A percentile compares a stretch with the other conserved stretches of the same genome.
Conservation (phyloP, 768 basidiomycete species). For the Russula sp. region DNA sequence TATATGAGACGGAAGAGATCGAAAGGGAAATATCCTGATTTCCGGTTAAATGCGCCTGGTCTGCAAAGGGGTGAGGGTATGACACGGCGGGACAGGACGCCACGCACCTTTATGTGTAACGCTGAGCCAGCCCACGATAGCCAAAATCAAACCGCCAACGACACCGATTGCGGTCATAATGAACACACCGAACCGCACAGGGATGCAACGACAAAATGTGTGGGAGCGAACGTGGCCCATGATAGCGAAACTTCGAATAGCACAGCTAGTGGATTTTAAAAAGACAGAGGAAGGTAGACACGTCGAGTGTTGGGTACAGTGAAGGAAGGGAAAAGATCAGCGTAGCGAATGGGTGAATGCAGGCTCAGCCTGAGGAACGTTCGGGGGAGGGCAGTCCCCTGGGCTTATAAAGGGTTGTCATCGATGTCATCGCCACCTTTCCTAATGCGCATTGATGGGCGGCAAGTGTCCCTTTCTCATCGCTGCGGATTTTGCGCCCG, state of each 20-base stretch:
- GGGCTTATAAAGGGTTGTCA: constrained; percentile 3
- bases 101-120: constrained; percentile 40
- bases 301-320: not conserved
- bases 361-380: constrained; percentile 19
- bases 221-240: constrained; percentile 49
- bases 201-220: constrained; percentile 61
- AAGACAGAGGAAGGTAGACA: not conserved
- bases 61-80: constrained; percentile 3
- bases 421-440: not conserved
- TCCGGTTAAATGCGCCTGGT: constrained; percentile 5
- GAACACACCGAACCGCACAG: constrained; percentile 58
- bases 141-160: constrained; percentile 39
- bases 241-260: not conserved
- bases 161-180: constrained; percentile 44
- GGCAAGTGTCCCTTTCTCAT: not conserved
- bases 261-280: not conserved
- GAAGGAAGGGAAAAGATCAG: not conserved
- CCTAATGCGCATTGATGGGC: constrained; percentile 1
- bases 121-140: constrained; percentile 43
- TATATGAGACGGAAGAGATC: constrained; percentile 10
- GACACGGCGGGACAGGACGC: not conserved
- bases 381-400: not conserved
- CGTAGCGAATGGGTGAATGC: constrained; percentile 1
- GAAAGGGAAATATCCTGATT: constrained; percentile 18
- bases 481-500: not conserved